Evolutionary conservation across 768 basidiomycete genomes (phyloP), one percentile per base, ranked within the genome.

Genomic region (Termitomyces heimii): DNA sequence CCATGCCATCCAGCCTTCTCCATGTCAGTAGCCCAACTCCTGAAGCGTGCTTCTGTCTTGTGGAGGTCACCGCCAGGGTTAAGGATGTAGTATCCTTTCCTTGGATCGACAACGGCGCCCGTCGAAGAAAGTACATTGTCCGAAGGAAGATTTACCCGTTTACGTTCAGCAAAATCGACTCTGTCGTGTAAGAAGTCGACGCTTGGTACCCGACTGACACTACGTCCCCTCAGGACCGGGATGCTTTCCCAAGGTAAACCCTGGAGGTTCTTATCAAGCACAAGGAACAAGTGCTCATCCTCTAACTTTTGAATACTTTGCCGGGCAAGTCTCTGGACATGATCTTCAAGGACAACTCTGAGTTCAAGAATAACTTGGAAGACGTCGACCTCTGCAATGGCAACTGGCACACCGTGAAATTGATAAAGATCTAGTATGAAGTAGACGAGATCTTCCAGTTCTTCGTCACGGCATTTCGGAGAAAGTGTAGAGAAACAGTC

Each of bases 161-260:
- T 72, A 66, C 78, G 71, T 39, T 76, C 75, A 8, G 83, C 82
- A 57, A 89, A 80, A 32, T 80, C 74, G 45, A 98, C 61, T 28
- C 95, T 81, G 67, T 99, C 97, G 24, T 89, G 70, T 20, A 99
- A 74, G 77, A 98, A 98, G 56, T 91, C 82, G 39, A 94, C 68
- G 35, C 88, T 92, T 2, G 97, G 97, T 60, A 98, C 85, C n/a
- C 97, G 87, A 67, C 92, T 94, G 66, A 98, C 82, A 53, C 94
- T 91, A 49, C 86, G 78, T 9, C 89, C 92, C 42, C 92, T 80
- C 12, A 98, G 73, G 42, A 87, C 81, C 0, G 96, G 94, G 14
- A 98, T 83, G 26, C 89, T 95, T 71, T 98, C 97, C 96, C 96
- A 98, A 2, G 97, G 95, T 55, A 98, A 78, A 0, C 85, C 83